phyloP scores from a whole-genome alignment of 345 rosid species.

The Salix caprea region DNA sequence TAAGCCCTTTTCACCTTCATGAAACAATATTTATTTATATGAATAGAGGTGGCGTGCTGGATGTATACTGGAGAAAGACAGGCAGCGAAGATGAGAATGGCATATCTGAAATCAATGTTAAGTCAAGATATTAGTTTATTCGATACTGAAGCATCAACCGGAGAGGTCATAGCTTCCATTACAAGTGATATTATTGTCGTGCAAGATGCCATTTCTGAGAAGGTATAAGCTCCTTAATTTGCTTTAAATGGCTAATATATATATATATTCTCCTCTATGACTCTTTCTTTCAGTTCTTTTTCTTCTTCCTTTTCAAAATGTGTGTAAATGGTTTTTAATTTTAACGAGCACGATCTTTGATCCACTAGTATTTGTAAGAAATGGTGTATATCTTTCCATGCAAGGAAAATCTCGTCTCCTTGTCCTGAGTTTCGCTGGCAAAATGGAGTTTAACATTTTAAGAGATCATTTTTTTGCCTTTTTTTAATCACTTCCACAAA shows the following conservation, averaged over 20 bases:
- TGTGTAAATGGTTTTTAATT: background rate
- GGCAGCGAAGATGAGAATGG: constrained; percentile 92
- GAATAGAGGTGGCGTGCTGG: constrained; percentile 98
- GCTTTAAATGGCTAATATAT: background rate
- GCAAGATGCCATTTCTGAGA: constrained; percentile 96
- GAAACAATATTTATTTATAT: background rate
- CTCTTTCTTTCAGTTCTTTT: background rate
- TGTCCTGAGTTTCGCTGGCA: background rate
- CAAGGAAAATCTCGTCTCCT: background rate
- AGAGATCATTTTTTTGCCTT: background rate
- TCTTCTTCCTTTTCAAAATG: background rate
- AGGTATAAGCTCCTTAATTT: constrained; percentile 36
- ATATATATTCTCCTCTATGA: background rate
- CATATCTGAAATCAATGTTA: constrained; percentile 75
- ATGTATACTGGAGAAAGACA: constrained; percentile 97
- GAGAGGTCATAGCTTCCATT: constrained; percentile 83
- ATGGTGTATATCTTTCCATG: too few species aligned
- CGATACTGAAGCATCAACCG: constrained; percentile 89
- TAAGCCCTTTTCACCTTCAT: background rate
- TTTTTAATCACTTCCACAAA: background rate
- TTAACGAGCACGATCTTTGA: background rate
- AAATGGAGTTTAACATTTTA: background rate
- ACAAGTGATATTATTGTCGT: constrained; percentile 83
- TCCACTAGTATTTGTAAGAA: background rate
- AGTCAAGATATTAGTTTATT: constrained; percentile 86